A percentile compares a stretch with the other conserved stretches of the same genome.
These are phyloP conservation scores for Carallia pectinifolia DNA, from an alignment of 345 rosid genomes.

Conservation along the genomic window DNA sequence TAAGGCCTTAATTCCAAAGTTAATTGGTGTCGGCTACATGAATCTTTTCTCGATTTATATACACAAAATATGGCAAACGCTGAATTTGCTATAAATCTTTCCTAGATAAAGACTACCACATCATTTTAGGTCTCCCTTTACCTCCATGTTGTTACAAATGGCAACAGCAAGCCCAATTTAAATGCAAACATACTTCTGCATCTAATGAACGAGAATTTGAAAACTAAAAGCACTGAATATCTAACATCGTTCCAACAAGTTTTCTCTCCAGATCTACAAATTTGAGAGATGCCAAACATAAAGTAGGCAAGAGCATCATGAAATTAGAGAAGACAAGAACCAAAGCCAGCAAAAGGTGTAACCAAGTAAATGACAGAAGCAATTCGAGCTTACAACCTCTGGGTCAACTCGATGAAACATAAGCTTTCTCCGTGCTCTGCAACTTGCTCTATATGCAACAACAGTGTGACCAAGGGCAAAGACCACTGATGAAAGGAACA, in stretches of 20 bases:
- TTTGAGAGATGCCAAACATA: neutral
- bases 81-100: too few relatives aligned
- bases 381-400: constrained; percentile 56
- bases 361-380: neutral
- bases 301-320: neutral
- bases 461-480: constrained; percentile 94
- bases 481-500: constrained; percentile 84
- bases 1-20: too few relatives aligned
- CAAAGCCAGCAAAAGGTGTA: neutral
- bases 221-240: neutral
- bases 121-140: too few relatives aligned
- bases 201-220: neutral
- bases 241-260: neutral
- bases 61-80: too few relatives aligned
- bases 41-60: too few relatives aligned
- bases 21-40: too few relatives aligned
- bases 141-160: too few relatives aligned
- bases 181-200: too few relatives aligned
- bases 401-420: constrained; percentile 84
- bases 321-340: too few relatives aligned
- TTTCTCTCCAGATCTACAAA: neutral
- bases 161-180: too few relatives aligned
- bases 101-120: too few relatives aligned
- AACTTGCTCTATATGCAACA: constrained; percentile 90
- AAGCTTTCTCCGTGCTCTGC: constrained; percentile 84